Evolutionary conservation across 495 filamentous ascomycete species (phyloP).

Genomic region (Trichoderma orchidacearum): DNA sequence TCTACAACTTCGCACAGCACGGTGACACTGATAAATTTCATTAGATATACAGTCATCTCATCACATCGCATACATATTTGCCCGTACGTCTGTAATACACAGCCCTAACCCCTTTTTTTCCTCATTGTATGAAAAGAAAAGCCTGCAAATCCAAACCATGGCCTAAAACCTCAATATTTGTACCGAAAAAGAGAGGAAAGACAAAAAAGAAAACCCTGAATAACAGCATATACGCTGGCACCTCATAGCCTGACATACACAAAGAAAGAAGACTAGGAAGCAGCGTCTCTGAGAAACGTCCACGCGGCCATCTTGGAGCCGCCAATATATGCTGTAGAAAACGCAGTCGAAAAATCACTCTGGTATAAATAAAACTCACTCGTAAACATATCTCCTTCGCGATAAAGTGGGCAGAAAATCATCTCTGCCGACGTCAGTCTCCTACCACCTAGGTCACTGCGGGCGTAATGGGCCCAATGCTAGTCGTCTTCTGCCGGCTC

Average conservation of each 20-base stretch:
- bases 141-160: not conserved
- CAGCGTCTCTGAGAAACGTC: not conserved
- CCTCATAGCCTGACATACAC: not conserved
- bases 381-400: too few species aligned
- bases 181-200: not conserved
- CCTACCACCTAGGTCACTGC: too few species aligned
- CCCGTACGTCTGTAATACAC: not conserved
- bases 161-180: too few species aligned
- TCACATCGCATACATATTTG: not conserved
- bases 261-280: not conserved
- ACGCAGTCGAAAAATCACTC: not conserved
- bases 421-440: too few species aligned
- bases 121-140: not conserved
- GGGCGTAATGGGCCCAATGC: not conserved
- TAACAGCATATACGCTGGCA: not conserved
- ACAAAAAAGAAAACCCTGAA: not conserved
- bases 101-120: not conserved
- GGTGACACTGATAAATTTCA: not conserved
- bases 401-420: too few species aligned
- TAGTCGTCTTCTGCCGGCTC: not conserved
- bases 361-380: not conserved
- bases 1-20: not conserved
- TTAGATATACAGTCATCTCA: not conserved
- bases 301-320: not conserved
- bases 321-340: not conserved